Evolutionary conservation across 2,329 filamentous ascomycete species (phyloP).

Genomic region (Cladosporium velox): DNA sequence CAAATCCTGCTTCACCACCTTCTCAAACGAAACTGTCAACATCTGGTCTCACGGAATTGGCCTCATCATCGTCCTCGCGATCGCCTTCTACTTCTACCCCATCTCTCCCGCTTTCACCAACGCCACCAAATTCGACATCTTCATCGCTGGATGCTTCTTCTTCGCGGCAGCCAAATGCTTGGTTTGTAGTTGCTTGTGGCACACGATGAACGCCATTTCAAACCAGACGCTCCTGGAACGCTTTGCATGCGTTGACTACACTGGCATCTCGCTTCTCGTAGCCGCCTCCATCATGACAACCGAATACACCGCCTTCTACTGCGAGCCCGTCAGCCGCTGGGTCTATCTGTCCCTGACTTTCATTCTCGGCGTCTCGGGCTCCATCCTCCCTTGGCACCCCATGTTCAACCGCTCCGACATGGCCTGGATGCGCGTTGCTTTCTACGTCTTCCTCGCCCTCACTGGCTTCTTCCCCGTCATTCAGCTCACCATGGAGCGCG

Average conservation of each 20-base stretch:
- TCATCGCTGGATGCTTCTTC: conserved; percentile 93
- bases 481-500: conserved; percentile 77
- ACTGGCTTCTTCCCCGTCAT: conserved; percentile 88
- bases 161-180: conserved; percentile 93
- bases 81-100: conserved; percentile 97
- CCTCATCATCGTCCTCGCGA: conserved; percentile 78
- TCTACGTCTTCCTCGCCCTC: conserved; percentile 82
- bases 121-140: conserved; percentile 83
- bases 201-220: conserved; percentile 97
- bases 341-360: conserved; percentile 82
- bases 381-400: conserved; percentile 94
- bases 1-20: conserved; percentile 70
- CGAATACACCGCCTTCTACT: conserved; percentile 98
- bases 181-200: conserved; percentile 94
- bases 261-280: conserved; percentile 91
- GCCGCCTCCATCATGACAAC: conserved; percentile 97
- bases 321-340: conserved; percentile 84
- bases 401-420: conserved; percentile 90
- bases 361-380: conserved; percentile 77
- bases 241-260: conserved; percentile 98
- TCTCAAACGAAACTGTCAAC: conserved; percentile 94
- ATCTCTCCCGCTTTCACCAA: conserved; percentile 80
- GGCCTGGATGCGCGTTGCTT: conserved; percentile 88
- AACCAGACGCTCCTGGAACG: conserved; percentile 86
- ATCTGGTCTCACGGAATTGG: conserved; percentile 97